Base-by-base conservation (phyloP, 139 green algal genomes). In the Picochlorum sp. region DNA sequence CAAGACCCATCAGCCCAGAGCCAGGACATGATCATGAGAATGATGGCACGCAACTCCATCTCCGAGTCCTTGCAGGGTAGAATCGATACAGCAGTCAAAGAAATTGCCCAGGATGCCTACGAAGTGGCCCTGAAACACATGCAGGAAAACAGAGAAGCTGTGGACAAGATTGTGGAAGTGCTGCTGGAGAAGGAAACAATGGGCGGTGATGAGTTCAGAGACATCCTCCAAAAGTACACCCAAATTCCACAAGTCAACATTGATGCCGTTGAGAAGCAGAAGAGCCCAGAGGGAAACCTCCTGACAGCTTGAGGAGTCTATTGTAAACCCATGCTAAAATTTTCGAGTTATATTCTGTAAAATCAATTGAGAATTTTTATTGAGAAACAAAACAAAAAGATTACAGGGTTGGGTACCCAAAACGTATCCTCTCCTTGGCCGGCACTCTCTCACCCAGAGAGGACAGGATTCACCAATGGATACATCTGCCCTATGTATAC, bases 21-120 rank as follows among this genome's bases (percentile, higher is more conserved):
- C 30, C 84, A 84, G 8, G 92, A 98, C 74, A 90, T 98, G 79
- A 92, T 98, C 76, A 98, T 98, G 92, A 81, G 93, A 67, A 98
- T 98, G 94, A 96, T 99, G 90, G 86, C 89, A 6, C 77, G 86
- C 58, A 99, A 99, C 86, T 85, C 67, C 64, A 95, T 97, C 84
- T 88, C 70, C 57, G 94, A 99, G 86, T 90, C 86, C 69, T 85
- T 99, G 72, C 90, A 96, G 73, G 64, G 79, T 60, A 81, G 85
- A 57, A 99, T 99, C 58, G 94, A 99, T 68, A 55, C 69, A 14
- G 78, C 81, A 15, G 90, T 98, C 9, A 92, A 91, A 72, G 77
- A 84, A 66, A 89, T 97, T 67, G 83, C 90, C 1, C 71, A 72
- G 26, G 73, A 95, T 52, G 89, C 85, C 4, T 91, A 89, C 60